Evolutionary conservation across 108 stramenopile genomes (phyloP).

Genomic region (Nitzschia sp.): DNA sequence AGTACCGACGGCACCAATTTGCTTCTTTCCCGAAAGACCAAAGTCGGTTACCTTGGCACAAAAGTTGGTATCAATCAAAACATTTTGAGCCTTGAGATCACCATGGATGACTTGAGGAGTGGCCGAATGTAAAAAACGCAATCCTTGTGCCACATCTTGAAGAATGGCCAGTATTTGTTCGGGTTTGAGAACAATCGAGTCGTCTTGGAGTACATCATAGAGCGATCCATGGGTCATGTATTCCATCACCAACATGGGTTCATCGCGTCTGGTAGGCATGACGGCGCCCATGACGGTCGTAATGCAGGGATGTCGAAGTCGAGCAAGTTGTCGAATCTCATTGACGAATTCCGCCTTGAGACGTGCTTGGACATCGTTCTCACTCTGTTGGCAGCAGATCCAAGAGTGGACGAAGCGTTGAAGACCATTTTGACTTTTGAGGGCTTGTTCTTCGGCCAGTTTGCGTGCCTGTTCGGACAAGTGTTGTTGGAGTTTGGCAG

Average conservation of each 20-base stretch:
- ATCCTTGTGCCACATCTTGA: conserved; percentile 54
- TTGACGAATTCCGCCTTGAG: conserved; percentile 26
- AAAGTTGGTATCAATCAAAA: conserved; percentile 56
- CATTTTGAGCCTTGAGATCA: conserved; percentile 60
- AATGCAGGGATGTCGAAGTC: conserved; percentile 69
- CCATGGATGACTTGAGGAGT: conserved; percentile 63
- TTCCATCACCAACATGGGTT: conserved; percentile 58
- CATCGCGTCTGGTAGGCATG: conserved; percentile 29
- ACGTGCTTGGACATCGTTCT: not conserved
- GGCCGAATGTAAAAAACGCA: conserved; percentile 68
- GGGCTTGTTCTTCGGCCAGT: not conserved
- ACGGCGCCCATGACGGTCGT: conserved; percentile 65
- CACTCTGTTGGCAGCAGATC: not conserved
- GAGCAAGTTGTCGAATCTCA: conserved; percentile 48
- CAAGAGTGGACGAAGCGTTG: not conserved
- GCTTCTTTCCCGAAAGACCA: conserved; percentile 40
- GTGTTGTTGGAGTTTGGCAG: conserved; percentile 2
- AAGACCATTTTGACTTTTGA: not conserved
- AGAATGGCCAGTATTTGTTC: conserved; percentile 56
- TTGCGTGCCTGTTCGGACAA: not conserved
- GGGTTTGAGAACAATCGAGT: conserved; percentile 45
- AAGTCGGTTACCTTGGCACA: conserved; percentile 70
- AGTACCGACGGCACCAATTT: conserved; percentile 26
- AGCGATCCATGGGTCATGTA: conserved; percentile 60
- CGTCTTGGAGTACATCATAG: conserved; percentile 60